phyloP scores from a whole-genome alignment of 2,329 filamentous ascomycete species.

The Cadophora luteo-olivacea region DNA sequence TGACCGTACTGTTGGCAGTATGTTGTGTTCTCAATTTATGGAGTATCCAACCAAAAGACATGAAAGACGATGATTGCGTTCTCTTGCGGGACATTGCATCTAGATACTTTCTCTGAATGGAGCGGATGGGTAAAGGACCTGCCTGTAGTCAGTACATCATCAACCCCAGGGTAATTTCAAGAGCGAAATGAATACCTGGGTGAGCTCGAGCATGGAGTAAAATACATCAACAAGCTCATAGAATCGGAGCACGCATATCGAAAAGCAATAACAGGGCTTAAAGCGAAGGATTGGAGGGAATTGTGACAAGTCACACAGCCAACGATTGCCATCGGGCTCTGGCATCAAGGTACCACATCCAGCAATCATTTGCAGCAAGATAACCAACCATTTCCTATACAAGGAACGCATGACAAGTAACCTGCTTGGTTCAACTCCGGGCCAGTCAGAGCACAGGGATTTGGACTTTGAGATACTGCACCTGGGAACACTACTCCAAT shows the following conservation, averaged over 20 bases:
- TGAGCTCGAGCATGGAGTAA: no score
- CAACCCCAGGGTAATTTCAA: no score
- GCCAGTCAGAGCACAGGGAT: background rate
- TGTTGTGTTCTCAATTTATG: background rate
- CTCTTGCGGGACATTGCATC: constrained; percentile 5
- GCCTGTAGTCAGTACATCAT: no score
- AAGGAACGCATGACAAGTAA: background rate
- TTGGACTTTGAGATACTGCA: background rate
- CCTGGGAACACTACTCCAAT: no score
- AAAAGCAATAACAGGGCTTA: no score
- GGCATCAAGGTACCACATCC: constrained; percentile 2
- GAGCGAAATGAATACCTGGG: no score
- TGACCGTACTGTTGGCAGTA: background rate
- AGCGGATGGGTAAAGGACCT: no score
- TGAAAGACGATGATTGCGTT: background rate
- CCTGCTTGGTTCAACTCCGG: background rate
- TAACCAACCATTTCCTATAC: background rate
- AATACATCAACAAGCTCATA: no score
- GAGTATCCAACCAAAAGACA: background rate
- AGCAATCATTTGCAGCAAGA: background rate
- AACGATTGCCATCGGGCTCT: background rate
- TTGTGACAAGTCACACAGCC: constrained; percentile 7
- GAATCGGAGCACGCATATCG: no score
- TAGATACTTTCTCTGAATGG: background rate
- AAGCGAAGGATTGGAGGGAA: no score